Base-by-base conservation (phyloP, 306 rosid species). In the Vachellia collinsii region DNA sequence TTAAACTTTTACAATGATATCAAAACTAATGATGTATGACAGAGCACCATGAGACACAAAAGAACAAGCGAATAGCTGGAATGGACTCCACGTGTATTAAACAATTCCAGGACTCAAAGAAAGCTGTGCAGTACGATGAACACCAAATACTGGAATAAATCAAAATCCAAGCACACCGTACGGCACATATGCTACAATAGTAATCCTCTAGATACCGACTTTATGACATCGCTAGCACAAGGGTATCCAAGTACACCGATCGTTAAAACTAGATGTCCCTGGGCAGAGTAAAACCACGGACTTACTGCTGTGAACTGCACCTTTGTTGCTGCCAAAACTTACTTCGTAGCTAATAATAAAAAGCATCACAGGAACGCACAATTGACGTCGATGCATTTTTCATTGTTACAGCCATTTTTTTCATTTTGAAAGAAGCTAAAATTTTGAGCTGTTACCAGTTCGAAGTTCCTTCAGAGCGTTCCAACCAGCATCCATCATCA, bases 11-110 rank as follows among this genome's bases (percentile, higher is more conserved):
- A 9, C 29, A 70, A 29, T 37, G 72, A 48, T 77, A 23, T 34
- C 61, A 9, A 59, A 68, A 70, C 47, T n/a, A 66, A 79, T 59
- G 63, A 53, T 48, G 44, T 68, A 81, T 41, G 66, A 17, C 7
- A 76, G 80, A 77, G 87, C 62, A 79, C 53, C 64, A 23, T 23
- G 46, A 75, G 42, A 58, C 46, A 47, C 42, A 38, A 88, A 78
- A 84, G 44, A 88, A 77, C 84, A 77, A 39, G 43, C 37, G 11
- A 8, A 43, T 63, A 79, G 39, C 77, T 76, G 42, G 72, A 79
- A 79, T 39, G 74, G 8, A 17, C 16, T 5, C 41, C 22, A 34
- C 12, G n/a, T n/a, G 29, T 20, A 38, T 61, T 16, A 81, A 25
- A 62, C 50, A 66, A 50, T 41, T 56, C 12, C 25, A 61, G 23